Evolutionary conservation across 345 rosid species (phyloP), one percentile per base, ranked within the genome.

Genomic region (Salix koriyanagi): DNA sequence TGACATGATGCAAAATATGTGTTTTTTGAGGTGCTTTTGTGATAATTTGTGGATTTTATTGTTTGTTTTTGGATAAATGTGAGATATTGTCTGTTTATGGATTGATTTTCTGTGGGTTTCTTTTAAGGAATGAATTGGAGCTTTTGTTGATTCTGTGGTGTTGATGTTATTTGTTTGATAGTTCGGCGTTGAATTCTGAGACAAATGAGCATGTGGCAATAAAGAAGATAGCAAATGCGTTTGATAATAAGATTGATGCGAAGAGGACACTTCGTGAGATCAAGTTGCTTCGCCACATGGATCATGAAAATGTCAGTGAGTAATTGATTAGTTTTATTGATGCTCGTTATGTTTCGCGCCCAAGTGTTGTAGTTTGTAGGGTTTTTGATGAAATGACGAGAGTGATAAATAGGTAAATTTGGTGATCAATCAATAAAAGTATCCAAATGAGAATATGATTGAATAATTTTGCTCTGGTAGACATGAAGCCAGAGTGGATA

Each of bases 181-280:
- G 98, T 73, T 90, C 94, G 61, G 88, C 93, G 1, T 60, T 89
- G 81, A 88, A 93, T 82, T 91, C 91, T 12, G 96, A 96, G 85
- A 91, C 92, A 13, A 87, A 83, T 32, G 99, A 93, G 80, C 85
- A 83, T 10, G 94, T 96, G 54, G 98, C 98, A 1, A 79, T 96
- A 67, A 96, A 93, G 92, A 96, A 96, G 89, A 91, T 93, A 42
- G 83, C 89, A 9, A 87, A 91, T 84, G 93, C 96, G 7, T 93
- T 91, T 65, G 96, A 91, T 56, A 90, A 95, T 87, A 84, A 77
- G 67, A 86, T 93, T 52, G 94, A 89, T 34, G 98, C 97, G 19
- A 95, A 95, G 90, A 90, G 97, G 86, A 91, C 98, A 11, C 96
- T 95, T 52, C 97, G 99, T 2, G 99, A 93, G 89, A 93, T 93